phyloP scores from a whole-genome alignment of 1,284 basidiomycete genomes.

The Neotropicomus parvogracilis region DNA sequence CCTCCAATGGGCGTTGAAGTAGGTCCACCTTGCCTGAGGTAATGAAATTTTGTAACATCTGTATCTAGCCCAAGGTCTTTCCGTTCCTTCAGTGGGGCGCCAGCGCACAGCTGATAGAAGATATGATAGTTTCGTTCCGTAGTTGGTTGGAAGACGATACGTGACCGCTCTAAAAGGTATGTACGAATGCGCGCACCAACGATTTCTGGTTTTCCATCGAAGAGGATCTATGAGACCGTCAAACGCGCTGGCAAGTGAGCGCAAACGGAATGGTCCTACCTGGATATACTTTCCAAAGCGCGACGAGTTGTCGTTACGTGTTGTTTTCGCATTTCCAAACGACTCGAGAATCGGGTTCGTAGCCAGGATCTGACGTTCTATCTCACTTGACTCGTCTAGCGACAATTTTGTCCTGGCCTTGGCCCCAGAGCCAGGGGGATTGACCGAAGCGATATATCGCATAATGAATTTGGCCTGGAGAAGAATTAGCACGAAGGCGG shows the following conservation, averaged over 20 bases:
- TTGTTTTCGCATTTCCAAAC: constrained; percentile 99
- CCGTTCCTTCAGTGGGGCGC: constrained; percentile 91
- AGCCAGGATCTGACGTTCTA: constrained; percentile 94
- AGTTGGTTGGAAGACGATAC: constrained; percentile 95
- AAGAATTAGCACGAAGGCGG: constrained; percentile 4
- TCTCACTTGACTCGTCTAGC: constrained; percentile 84
- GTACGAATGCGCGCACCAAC: constrained; percentile 97
- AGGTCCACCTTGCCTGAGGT: constrained; percentile 91
- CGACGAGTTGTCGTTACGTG: constrained; percentile 98
- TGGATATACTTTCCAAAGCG: constrained; percentile 99
- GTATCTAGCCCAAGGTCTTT: constrained; percentile 90
- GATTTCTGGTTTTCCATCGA: constrained; percentile 93
- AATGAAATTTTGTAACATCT: constrained; percentile 87
- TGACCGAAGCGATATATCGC: constrained; percentile 97
- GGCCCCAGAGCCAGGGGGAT: constrained; percentile 68
- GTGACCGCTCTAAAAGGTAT: constrained; percentile 94
- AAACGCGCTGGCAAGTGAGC: constrained; percentile 8
- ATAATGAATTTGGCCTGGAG: constrained; percentile 95
- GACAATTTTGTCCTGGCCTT: constrained; percentile 70
- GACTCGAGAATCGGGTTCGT: constrained; percentile 99
- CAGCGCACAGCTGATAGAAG: constrained; percentile 99
- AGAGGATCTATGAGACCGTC: constrained; percentile 70
- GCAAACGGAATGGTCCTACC: constrained; percentile 44
- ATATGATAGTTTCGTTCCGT: constrained; percentile 99
- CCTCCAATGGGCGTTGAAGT: constrained; percentile 82